Evolutionary conservation across 805 yeast genomes (phyloP), one percentile per base, ranked within the genome.

Genomic region (Wickerhamiella musiphila): DNA sequence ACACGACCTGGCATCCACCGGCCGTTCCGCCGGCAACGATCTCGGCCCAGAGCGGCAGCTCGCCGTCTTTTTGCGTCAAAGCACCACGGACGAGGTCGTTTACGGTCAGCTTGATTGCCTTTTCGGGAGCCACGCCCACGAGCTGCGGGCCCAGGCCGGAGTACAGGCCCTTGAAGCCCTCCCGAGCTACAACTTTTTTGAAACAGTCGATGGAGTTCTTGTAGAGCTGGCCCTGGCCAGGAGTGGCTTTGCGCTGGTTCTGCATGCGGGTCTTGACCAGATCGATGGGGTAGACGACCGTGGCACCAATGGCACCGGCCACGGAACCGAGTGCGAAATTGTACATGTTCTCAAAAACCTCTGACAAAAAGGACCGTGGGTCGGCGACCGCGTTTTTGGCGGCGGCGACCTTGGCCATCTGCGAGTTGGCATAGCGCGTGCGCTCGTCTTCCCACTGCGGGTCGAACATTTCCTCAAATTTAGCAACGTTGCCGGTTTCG

Each of bases 261-360:
- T 86, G 98, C 93, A 86, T 82, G 54, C 96, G 71, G 4, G 98
- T 86, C 59, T 86, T 86, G 42, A 86, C 83, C 52, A 90, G 63
- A 57, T 86, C 98, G 43, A 90, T 90, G 20, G 98, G 98, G 53
- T 86, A 86, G 27, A 86, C 98, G 11, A 78, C 79, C 5, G 94
- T 81, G n/a, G 98, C 95, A 40, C 98, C 98, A 55, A 86, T 73
- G 45, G 94, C 90, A 37, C 98, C 98, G 20, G 98, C 96, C 31
- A 84, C 66, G 3, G 95, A 82, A 12, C 98, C 98, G 37, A 86
- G 61, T 19, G 78, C 59, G 55, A 86, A 86, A 37, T 92, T 82
- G 57, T 84, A 81, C 35, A 75, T 65, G 6, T 93, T 79, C 49
- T 79, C 92, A 40, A 86, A 81, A 31, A 86, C 73, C 44, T 57